phyloP scores from a whole-genome alignment of 345 rosid species.

The Lenwebbia sp. region DNA sequence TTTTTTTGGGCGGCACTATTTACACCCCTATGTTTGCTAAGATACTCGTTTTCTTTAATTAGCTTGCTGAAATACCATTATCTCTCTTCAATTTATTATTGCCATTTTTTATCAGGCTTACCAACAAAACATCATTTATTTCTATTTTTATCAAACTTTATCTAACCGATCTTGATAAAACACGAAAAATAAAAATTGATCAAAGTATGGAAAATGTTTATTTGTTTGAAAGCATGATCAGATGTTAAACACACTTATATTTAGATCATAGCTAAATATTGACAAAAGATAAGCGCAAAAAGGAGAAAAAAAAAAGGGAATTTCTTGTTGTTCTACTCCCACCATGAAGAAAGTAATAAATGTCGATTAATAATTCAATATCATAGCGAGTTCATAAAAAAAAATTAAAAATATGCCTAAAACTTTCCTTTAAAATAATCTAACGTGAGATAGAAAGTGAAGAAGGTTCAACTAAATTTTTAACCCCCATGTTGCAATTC shows the following conservation, averaged over 20 bases:
- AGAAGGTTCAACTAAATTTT: background rate
- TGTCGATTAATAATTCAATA: background rate
- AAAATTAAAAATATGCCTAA: background rate
- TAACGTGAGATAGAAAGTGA: background rate
- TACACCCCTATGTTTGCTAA: background rate
- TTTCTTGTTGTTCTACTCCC: background rate
- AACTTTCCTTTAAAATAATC: background rate
- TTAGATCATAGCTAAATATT: background rate
- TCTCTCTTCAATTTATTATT: background rate
- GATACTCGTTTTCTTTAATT: background rate
- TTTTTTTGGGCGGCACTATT: accelerated
- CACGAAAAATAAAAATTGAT: background rate
- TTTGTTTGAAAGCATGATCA: background rate
- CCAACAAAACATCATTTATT: background rate
- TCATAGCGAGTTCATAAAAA: background rate
- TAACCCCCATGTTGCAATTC: background rate
- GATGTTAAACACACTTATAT: background rate
- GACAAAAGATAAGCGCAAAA: background rate
- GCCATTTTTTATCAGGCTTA: background rate
- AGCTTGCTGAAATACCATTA: background rate
- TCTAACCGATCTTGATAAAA: background rate
- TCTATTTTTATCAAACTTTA: background rate
- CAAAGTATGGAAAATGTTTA: background rate
- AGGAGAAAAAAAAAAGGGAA: background rate
- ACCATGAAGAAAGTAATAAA: background rate